Percentiles rank a stretch among this genome's conserved stretches.
Conservation (phyloP, 164 flowering plant genomes). For the Kalanchoe fedtschenkoi region DNA sequence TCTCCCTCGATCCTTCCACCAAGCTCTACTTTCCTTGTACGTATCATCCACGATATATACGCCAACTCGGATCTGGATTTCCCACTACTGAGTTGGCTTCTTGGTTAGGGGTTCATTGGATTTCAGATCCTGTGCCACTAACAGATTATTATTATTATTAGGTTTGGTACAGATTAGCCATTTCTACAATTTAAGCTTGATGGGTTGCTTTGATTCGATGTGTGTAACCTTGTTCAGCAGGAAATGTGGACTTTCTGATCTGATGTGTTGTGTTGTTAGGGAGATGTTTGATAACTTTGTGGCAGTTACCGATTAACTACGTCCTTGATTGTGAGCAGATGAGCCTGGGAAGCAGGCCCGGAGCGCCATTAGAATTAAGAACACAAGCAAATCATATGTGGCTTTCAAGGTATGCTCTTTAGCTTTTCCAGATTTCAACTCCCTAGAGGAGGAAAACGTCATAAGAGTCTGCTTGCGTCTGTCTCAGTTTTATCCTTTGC, state of each 20-base stretch:
- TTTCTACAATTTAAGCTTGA: background rate
- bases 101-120: background rate
- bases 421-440: background rate
- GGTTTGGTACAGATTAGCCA: background rate
- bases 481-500: background rate
- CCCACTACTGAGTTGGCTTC: slow-evolving; percentile 7
- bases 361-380: slow-evolving; percentile 47
- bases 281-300: background rate
- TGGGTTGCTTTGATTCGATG: slow-evolving; percentile 2
- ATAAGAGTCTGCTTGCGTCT: background rate
- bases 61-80: no score
- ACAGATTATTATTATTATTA: background rate
- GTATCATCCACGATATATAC: slow-evolving; percentile 8
- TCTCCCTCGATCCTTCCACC: slow-evolving; percentile 70
- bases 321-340: slow-evolving; percentile 19
- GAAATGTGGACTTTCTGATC: background rate
- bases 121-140: background rate
- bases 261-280: background rate
- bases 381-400: slow-evolving; percentile 41
- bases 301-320: background rate
- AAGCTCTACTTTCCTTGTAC: slow-evolving; percentile 85
- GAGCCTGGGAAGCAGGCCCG: slow-evolving; percentile 57
- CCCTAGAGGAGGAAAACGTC: no score
- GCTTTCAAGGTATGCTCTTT: slow-evolving; percentile 42
- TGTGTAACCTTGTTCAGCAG: background rate